phyloP scores from a whole-genome alignment of 257 asterid species.

The Solanum pennellii region DNA sequence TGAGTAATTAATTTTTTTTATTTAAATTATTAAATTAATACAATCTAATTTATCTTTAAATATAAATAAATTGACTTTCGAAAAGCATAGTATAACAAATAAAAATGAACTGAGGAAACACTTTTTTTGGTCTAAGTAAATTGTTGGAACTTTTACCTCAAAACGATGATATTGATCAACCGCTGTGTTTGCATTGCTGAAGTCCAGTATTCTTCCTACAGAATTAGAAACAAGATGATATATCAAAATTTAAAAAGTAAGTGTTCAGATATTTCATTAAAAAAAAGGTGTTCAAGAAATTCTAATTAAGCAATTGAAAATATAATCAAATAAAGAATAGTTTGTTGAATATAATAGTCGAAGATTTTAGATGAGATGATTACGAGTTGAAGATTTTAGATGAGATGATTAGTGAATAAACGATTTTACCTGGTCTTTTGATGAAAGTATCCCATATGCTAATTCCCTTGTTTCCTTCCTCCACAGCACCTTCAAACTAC shows the following conservation, averaged over 20 bases:
- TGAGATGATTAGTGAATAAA: neutral
- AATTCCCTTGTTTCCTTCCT: constrained; percentile 74
- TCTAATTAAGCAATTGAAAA: neutral
- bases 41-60: no score
- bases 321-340: neutral
- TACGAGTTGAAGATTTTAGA: neutral
- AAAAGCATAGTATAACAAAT: no score
- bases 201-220: constrained; percentile 64
- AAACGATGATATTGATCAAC: constrained; percentile 91
- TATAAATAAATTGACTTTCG: no score
- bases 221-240: neutral
- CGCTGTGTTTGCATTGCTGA: constrained; percentile 71
- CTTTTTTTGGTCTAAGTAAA: neutral
- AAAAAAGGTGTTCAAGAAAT: neutral
- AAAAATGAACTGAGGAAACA: no score
- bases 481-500: constrained; percentile 82
- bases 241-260: neutral
- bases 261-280: neutral
- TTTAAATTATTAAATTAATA: no score
- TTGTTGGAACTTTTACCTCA: constrained; percentile 21
- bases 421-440: constrained; percentile 36
- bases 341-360: no score
- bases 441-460: constrained; percentile 83
- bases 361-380: no score
- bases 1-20: accelerated